These are phyloP conservation scores for Teunomyces barrocoloradensis DNA, from an alignment of 805 yeast species.

Conservation along the genomic window DNA sequence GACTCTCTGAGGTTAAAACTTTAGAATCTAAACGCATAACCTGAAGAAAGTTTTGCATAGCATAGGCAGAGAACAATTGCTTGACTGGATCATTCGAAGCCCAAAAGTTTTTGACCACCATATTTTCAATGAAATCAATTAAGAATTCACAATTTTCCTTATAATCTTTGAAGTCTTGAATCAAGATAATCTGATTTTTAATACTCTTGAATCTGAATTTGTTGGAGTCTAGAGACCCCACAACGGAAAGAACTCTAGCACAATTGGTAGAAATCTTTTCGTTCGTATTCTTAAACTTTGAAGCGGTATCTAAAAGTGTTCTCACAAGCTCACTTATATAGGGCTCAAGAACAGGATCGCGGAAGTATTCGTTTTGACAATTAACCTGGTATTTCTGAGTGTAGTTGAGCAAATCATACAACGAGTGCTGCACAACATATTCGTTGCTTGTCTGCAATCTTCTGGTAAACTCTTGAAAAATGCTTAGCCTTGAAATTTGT, in stretches of 20 bases:
- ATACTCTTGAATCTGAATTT: conserved; percentile 46
- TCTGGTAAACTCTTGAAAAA: conserved; percentile 49
- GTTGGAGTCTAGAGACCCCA: conserved; percentile 75
- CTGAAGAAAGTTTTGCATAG: conserved; percentile 82
- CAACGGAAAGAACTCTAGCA: conserved; percentile 65
- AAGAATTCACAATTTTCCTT: conserved; percentile 66
- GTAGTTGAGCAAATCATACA: conserved; percentile 59
- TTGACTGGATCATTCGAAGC: conserved; percentile 84
- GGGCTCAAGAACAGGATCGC: conserved; percentile 26
- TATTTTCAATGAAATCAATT: conserved; percentile 59
- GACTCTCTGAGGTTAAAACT: conserved; percentile 16
- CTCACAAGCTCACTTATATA: conserved; percentile 47
- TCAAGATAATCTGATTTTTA: conserved; percentile 45
- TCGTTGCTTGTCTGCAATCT: conserved; percentile 62
- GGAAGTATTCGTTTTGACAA: conserved; percentile 43
- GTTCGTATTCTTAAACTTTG: conserved; percentile 49
- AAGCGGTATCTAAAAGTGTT: conserved; percentile 54
- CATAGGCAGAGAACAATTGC: conserved; percentile 80
- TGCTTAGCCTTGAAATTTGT: conserved; percentile 31
- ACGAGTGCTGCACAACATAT: conserved; percentile 69
- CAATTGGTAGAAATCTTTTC: conserved; percentile 55
- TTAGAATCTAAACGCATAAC: conserved; percentile 48
- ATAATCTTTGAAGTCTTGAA: conserved; percentile 60
- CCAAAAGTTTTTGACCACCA: conserved; percentile 82
- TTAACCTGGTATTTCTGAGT: conserved; percentile 49